Conservation (phyloP, 2,329 filamentous ascomycete genomes). For the Pseudogymnoascus sp. region DNA sequence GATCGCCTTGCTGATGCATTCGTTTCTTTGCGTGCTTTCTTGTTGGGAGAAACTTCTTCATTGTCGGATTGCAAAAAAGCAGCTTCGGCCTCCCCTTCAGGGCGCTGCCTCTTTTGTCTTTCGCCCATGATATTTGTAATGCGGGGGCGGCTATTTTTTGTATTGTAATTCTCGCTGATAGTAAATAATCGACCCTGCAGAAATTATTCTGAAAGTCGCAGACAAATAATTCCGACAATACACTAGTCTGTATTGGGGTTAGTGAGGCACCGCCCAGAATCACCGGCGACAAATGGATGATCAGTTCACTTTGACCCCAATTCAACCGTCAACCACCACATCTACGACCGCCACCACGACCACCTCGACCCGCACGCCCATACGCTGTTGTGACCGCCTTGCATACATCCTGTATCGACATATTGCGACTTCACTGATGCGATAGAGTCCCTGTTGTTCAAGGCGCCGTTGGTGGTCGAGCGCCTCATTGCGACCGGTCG, state of each 20-base stretch:
- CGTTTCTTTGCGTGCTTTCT: conserved; percentile 54
- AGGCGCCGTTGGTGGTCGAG: conserved; percentile 8
- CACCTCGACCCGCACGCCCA: background rate
- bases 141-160: background rate
- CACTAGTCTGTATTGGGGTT: conserved; percentile 1
- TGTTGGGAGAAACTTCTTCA: conserved; percentile 34
- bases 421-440: conserved; percentile 8
- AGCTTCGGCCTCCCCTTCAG: conserved; percentile 20
- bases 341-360: conserved; percentile 3
- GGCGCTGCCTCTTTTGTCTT: conserved; percentile 24
- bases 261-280: conserved; percentile 10
- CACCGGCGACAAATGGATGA: conserved; percentile 5
- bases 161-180: background rate
- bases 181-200: conserved; percentile 10
- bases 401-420: background rate
- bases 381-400: conserved; percentile 3
- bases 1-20: conserved; percentile 48
- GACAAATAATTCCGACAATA: conserved; percentile 10
- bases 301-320: conserved; percentile 3
- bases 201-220: conserved; percentile 12
- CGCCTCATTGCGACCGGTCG: conserved; percentile 9
- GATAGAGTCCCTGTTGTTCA: background rate
- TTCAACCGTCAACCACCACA: background rate
- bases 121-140: conserved; percentile 8
- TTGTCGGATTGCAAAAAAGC: conserved; percentile 15